These are phyloP conservation scores for Diospyros lotus DNA, from an alignment of 148 eudicot species.

Conservation along the genomic window DNA sequence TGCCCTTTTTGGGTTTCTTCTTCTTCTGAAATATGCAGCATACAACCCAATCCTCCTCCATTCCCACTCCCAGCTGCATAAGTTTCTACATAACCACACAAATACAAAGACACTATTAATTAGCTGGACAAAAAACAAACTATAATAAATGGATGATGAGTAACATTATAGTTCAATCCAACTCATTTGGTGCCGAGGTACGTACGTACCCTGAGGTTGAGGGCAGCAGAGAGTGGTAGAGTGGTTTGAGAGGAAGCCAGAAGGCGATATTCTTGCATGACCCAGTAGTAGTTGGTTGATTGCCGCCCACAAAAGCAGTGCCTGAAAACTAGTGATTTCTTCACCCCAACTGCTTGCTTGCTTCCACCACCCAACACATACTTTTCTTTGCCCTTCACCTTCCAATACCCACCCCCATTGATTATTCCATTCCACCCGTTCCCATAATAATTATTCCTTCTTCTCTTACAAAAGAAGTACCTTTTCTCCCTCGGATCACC, in stretches of 20 bases:
- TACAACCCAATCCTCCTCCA: constrained; percentile 8
- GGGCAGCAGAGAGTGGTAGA: too few relatives aligned
- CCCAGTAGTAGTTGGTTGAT: constrained; percentile 44
- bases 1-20: constrained; percentile 10
- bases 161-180: too few relatives aligned
- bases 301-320: too few relatives aligned
- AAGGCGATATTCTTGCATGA: constrained; percentile 18
- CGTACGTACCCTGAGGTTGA: too few relatives aligned
- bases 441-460: constrained; percentile 8
- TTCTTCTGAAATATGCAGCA: constrained; percentile 20
- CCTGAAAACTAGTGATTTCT: constrained; percentile 35
- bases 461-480: constrained; percentile 39
- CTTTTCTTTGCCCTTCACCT: constrained; percentile 25
- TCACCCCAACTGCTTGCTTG: constrained; percentile 33
- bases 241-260: background rate
- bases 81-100: background rate
- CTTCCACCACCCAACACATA: constrained; percentile 19
- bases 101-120: background rate
- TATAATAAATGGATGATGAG: too few relatives aligned
- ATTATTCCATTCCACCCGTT: constrained; percentile 12
- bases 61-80: background rate
- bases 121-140: too few relatives aligned
- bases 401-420: constrained; percentile 46
- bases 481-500: constrained; percentile 51
- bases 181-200: too few relatives aligned